phyloP scores from a whole-genome alignment of 192 early-diverging fungal species.

The Linnemannia elongata region DNA sequence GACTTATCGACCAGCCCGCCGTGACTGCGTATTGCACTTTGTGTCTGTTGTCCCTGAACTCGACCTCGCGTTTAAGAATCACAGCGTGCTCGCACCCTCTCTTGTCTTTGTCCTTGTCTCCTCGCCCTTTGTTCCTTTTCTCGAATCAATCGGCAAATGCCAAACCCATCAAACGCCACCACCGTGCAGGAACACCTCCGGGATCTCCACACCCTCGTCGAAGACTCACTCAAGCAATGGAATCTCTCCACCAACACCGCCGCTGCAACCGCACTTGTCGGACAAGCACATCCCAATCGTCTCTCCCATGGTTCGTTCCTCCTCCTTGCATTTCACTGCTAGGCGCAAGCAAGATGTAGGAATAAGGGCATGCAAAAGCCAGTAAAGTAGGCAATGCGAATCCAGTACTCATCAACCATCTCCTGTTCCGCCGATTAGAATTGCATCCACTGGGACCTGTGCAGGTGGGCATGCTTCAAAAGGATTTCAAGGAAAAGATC shows the following conservation, averaged over 20 bases:
- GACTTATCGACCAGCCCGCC: neutral
- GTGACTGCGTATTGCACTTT: neutral
- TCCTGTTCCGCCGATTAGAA: conserved; percentile 4
- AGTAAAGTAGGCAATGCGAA: neutral
- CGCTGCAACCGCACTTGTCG: conserved; percentile 20
- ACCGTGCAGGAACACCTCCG: conserved; percentile 54
- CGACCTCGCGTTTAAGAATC: neutral
- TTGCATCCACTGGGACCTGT: conserved; percentile 55
- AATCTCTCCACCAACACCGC: conserved; percentile 30
- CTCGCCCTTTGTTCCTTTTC: neutral
- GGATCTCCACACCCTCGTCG: conserved; percentile 33
- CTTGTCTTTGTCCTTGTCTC: neutral
- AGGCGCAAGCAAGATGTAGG: too few species aligned
- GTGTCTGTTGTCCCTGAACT: neutral
- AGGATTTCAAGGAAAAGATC: conserved; percentile 55
- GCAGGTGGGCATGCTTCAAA: conserved; percentile 32
- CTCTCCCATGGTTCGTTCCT: conserved; percentile 31
- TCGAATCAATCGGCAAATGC: conserved; percentile 9
- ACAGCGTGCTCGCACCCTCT: neutral
- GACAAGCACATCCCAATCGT: conserved; percentile 25
- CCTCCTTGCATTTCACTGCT: neutral
- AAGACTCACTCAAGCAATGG: conserved; percentile 53
- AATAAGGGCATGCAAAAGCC: neutral
- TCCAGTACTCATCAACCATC: neutral
- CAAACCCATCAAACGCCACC: conserved; percentile 28